phyloP scores from a whole-genome alignment of 331 rosid species.

The Saraca asoca region DNA sequence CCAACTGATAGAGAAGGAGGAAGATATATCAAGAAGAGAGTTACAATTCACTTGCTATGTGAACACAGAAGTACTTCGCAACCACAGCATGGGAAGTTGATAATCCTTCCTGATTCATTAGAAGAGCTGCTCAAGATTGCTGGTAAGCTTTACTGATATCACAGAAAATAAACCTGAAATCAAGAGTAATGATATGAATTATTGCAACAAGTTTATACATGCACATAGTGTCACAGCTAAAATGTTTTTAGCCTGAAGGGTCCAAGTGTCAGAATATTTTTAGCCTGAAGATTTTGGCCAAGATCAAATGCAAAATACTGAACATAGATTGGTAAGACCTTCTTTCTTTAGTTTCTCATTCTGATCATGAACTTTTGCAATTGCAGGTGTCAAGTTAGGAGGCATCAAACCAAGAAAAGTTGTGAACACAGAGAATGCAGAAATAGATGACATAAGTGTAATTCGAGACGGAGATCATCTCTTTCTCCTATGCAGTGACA shows the following conservation, averaged over 20 bases:
- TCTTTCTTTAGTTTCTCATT: constrained; percentile 1
- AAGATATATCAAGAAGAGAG: constrained; percentile 59
- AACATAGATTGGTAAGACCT: constrained; percentile 12
- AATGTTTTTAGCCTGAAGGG: no score
- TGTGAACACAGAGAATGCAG: constrained; percentile 61
- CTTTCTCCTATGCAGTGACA: constrained; percentile 43
- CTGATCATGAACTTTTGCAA: constrained; percentile 28
- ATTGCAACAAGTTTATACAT: not conserved
- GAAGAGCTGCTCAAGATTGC: constrained; percentile 74
- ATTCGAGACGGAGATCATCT: constrained; percentile 77
- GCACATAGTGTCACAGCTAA: not conserved
- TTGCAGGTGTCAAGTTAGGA: constrained; percentile 80
- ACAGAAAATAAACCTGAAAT: constrained; percentile 27
- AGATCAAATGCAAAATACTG: constrained; percentile 21
- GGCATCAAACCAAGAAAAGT: constrained; percentile 56
- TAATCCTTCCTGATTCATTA: constrained; percentile 71
- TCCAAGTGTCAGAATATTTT: no score
- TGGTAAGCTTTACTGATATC: constrained; percentile 51
- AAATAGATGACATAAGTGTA: constrained; percentile 72
- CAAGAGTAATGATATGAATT: constrained; percentile 15
- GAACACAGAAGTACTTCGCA: constrained; percentile 38
- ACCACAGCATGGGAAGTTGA: constrained; percentile 58
- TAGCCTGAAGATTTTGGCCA: not conserved
- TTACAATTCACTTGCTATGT: constrained; percentile 57
- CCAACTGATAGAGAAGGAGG: constrained; percentile 29